Percentiles rank a stretch among this genome's conserved stretches.
These are phyloP conservation scores for Prunus fruticosa DNA, from an alignment of 306 rosid genomes.

Conservation along the genomic window DNA sequence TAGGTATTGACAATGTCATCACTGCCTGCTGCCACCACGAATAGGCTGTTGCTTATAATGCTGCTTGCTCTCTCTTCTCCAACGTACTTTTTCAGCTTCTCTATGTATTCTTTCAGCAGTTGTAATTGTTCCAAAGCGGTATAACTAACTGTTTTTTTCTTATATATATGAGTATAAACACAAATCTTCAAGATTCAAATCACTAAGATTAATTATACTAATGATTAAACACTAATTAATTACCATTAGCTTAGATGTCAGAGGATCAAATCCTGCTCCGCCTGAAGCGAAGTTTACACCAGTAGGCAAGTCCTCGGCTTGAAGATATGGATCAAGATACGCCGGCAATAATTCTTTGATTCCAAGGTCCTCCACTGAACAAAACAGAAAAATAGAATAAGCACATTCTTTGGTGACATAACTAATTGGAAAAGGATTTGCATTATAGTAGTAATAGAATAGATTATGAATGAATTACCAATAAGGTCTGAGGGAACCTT, in stretches of 20 bases:
- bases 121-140: slow-evolving; percentile 2
- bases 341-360: slow-evolving; percentile 18
- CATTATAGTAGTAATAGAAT: too few relatives aligned
- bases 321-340: slow-evolving; percentile 3
- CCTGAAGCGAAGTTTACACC: slow-evolving; percentile 20
- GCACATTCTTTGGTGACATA: background rate
- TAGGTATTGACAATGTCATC: slow-evolving; percentile 23
- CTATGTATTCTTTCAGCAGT: slow-evolving; percentile 7
- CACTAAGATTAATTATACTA: too few relatives aligned
- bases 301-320: slow-evolving; percentile 3
- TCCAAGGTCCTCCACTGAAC: slow-evolving; percentile 13
- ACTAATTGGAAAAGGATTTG: background rate
- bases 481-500: slow-evolving; percentile 34
- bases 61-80: slow-evolving; percentile 4
- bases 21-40: slow-evolving; percentile 4
- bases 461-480: slow-evolving; percentile 24
- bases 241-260: slow-evolving; percentile 7
- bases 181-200: too few relatives aligned
- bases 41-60: slow-evolving; percentile 9
- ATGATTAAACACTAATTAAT: background rate
- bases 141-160: background rate
- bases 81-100: slow-evolving; percentile 1
- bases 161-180: background rate
- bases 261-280: slow-evolving; percentile 15
- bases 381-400: background rate